These are phyloP conservation scores for Macroventuria anomochaeta DNA, from an alignment of 2,329 filamentous ascomycete species.

Conservation along the genomic window DNA sequence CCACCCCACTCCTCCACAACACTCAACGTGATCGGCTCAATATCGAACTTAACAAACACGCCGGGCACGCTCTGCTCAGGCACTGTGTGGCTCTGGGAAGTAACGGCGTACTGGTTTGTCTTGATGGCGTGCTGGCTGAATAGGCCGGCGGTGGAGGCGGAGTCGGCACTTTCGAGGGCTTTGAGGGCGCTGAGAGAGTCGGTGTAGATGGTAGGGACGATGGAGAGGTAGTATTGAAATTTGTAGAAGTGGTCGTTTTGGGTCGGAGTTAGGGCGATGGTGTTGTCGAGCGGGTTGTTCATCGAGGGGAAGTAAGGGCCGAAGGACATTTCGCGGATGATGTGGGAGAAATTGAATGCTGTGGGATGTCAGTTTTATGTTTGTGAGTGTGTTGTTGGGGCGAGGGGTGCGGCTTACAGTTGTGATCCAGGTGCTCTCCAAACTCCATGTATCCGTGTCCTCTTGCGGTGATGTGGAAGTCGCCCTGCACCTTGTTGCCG, in stretches of 20 bases:
- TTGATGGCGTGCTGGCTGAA: constrained; percentile 67
- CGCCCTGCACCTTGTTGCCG: constrained; percentile 95
- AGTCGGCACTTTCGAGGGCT: constrained; percentile 48
- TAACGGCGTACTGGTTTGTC: constrained; percentile 98
- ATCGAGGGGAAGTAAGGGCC: constrained; percentile 95
- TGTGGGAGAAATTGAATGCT: constrained; percentile 98
- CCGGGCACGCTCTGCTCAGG: constrained; percentile 77
- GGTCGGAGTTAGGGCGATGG: constrained; percentile 81
- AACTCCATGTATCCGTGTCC: constrained; percentile 92
- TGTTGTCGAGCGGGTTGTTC: constrained; percentile 91
- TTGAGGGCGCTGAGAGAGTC: constrained; percentile 57
- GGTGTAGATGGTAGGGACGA: constrained; percentile 93
- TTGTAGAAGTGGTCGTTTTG: constrained; percentile 85
- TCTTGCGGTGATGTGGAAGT: constrained; percentile 95
- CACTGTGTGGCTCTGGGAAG: constrained; percentile 78
- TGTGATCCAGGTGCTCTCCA: constrained; percentile 82
- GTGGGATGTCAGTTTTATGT: constrained; percentile 15
- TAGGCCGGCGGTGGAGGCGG: constrained; percentile 45
- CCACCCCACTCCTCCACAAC: constrained; percentile 82
- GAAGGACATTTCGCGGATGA: constrained; percentile 94
- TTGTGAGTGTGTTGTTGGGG: background rate
- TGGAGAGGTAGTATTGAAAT: constrained; percentile 95
- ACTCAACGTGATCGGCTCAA: constrained; percentile 89
- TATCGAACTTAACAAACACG: constrained; percentile 98
- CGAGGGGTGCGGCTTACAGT: constrained; percentile 60